Conservation (phyloP, 2,329 filamentous ascomycete species). For the Chaetomium olivaceum region DNA sequence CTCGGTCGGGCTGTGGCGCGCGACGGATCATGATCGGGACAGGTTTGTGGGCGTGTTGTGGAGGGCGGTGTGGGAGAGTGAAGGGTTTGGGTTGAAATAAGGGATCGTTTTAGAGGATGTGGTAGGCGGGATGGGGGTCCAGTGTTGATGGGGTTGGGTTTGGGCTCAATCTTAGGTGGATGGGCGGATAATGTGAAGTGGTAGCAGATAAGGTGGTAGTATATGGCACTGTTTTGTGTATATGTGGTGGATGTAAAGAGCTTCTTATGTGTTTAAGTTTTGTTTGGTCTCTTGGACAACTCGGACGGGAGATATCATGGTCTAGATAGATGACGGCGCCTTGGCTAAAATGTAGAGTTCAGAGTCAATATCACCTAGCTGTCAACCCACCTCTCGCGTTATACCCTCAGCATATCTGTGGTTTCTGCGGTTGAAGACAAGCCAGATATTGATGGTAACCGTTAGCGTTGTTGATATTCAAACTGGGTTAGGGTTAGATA, state of each 20-base stretch:
- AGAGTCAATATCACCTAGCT: background rate
- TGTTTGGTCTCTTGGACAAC: background rate
- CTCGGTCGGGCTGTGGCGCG: conserved; percentile 49
- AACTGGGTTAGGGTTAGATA: background rate
- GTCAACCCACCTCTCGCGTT: background rate
- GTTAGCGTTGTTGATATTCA: background rate
- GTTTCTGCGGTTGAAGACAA: background rate
- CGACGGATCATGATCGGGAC: background rate
- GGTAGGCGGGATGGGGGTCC: too few species aligned
- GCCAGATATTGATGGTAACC: background rate
- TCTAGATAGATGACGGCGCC: background rate
- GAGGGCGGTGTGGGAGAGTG: conserved; percentile 84
- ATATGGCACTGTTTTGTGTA: background rate
- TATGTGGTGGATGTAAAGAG: background rate
- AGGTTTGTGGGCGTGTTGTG: conserved; percentile 54
- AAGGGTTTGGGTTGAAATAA: conserved; percentile 86
- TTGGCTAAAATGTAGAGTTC: background rate
- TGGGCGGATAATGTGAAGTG: background rate
- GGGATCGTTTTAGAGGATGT: background rate
- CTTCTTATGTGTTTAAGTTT: background rate
- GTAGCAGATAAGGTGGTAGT: background rate
- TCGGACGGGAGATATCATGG: background rate
- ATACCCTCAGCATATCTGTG: too few species aligned
- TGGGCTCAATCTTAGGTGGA: background rate
- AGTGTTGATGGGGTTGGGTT: background rate